phyloP scores from a whole-genome alignment of 129 eudicot species.

The Apium graveolens region DNA sequence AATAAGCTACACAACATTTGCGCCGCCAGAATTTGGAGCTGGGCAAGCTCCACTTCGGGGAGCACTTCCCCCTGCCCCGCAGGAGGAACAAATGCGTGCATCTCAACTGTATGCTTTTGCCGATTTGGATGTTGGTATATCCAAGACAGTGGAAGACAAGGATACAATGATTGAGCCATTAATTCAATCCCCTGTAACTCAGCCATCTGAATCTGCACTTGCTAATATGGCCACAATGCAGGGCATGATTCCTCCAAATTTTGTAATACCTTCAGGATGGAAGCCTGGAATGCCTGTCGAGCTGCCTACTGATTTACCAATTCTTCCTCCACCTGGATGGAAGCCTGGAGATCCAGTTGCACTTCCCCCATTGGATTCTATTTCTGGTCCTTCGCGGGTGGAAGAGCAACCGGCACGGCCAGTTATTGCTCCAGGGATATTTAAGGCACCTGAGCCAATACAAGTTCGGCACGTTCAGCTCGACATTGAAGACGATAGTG shows the following conservation, averaged over 20 bases:
- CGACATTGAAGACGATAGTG: conserved; percentile 80
- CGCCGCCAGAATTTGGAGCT: conserved; percentile 92
- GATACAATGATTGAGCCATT: conserved; percentile 60
- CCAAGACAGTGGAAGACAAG: conserved; percentile 45
- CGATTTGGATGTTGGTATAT: conserved; percentile 77
- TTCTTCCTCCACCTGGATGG: conserved; percentile 93
- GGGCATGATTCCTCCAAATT: conserved; percentile 64
- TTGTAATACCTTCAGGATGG: conserved; percentile 91
- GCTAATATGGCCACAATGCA: conserved; percentile 27
- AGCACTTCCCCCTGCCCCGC: conserved; percentile 97
- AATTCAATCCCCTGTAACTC: conserved; percentile 33
- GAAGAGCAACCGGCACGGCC: conserved; percentile 48
- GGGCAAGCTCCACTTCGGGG: conserved; percentile 87
- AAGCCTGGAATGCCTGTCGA: conserved; percentile 98
- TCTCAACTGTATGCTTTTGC: conserved; percentile 69
- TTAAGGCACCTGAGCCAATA: conserved; percentile 58
- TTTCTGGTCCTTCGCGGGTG: conserved; percentile 36
- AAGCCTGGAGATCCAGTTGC: conserved; percentile 91
- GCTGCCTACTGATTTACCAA: conserved; percentile 64
- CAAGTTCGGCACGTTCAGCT: conserved; percentile 80
- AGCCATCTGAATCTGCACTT: conserved; percentile 34
- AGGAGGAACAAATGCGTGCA: conserved; percentile 97
- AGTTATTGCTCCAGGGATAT: conserved; percentile 35
- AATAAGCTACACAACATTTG: conserved; percentile 95
- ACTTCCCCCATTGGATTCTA: conserved; percentile 72